Base-by-base conservation (phyloP, 169 alveolate species). In the Babesia ovata region DNA sequence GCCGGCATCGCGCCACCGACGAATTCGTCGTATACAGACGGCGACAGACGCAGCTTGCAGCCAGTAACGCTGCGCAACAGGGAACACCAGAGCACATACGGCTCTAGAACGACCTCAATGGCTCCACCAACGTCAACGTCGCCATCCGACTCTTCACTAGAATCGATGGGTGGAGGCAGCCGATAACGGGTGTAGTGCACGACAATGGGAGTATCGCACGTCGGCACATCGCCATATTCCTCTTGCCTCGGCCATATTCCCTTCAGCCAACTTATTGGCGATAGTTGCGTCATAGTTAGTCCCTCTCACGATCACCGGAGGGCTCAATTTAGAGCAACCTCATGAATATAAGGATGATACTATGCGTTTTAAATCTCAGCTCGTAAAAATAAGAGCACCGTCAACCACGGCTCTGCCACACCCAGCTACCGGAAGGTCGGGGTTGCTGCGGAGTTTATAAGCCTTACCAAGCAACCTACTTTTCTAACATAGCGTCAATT, bases 1-100 rank as follows among this genome's bases (percentile, higher is more conserved):
- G 87, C 87, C 19, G 87, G 87, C 50, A 79, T 56, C 14, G 66
- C 67, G 14, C 84, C 81, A 39, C 75, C 84, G 19, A 46, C 67
- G 29, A 79, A 79, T n/a, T n/a, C 28, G 22, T 70, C 84, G 50
- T 79, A 73, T 28, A 63, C 0, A 9, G 54, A 28, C 13, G 84
- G 84, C 6, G 42, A 21, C 62, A 79, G 36, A 3, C 29, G 39
- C 22, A 79, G 42, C 29, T 63, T 71, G 24, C 16, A 22, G 21
- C 26, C 42, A 6, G 63, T 24, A 14, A 79, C 28, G 44, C 52
- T 70, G 16, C 87, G 33, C 77, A 79, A 46, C 39, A 79, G 49
- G 53, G 84, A 79, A 21, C 75, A 59, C 59, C 46, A 42, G 39
- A 79, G 75, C 19, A 79, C 83, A 17, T 71, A 66, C 4, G 87